Base-by-base conservation (phyloP, 2,329 filamentous ascomycete species). In the Calycina herbarum region DNA sequence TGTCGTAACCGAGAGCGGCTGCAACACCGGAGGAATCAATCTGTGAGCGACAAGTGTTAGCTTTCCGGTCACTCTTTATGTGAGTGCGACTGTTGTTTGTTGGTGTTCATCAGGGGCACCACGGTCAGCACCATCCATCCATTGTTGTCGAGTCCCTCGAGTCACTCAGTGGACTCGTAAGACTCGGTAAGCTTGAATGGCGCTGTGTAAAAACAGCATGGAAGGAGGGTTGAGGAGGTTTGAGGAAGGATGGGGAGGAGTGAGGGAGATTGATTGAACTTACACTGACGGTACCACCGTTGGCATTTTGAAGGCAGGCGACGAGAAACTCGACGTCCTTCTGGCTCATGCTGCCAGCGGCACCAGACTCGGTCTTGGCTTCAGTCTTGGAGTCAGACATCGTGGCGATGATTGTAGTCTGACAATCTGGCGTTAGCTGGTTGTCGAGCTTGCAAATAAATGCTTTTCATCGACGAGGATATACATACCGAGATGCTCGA, bases 281-380 rank as follows among this genome's bases (percentile, higher is more conserved):
- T 73, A 75, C 72, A 11, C 62, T 42, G 17, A 74, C 57, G 6
- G 58, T 31, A 27, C 72, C 72, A 64, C 69, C 71, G 17, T 61
- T 69, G 10, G 67, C 64, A 38, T 74, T 68, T 10, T 68, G 68
- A 42, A 75, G 64, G 51, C 72, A 74, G 5, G 63, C 63, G 5
- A 75, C 62, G 5, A 75, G 58, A 27, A 75, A 74, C 1, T 69
- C 63, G 29, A 71, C 59, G 27, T 74, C 72, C 3, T 38, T 40
- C 5, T 62, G 15, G 15, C 62, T 56, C 67, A 74, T 71, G 17
- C 62, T 64, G 15, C n/a, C 31, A 13, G 63, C 20, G n/a, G 38
- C 42, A 33, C 20, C 38, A 60, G 33, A 17, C 15, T 31, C 59
- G 17, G 27, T 38, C 45, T 42, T 62, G 56, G 15, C 48, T 7